A percentile compares a stretch with the other conserved stretches of the same genome.
Conservation (phyloP, 495 filamentous ascomycete species). For the Daldinia concentrica region DNA sequence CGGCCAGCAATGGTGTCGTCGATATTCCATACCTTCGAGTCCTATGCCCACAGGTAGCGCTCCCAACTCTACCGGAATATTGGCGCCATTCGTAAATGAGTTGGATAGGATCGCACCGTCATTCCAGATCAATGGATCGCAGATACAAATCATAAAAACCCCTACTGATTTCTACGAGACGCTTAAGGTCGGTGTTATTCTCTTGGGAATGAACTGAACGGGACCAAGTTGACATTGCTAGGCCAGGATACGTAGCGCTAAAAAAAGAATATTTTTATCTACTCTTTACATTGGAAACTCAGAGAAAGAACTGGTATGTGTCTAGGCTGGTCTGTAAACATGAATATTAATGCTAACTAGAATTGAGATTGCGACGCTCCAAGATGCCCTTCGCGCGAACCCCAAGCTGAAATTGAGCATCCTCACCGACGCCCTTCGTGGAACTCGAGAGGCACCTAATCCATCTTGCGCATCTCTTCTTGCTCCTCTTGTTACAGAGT, state of each 20-base stretch:
- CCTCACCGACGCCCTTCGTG: slow-evolving; percentile 90
- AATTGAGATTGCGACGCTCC: slow-evolving; percentile 74
- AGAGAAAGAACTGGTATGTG: slow-evolving; percentile 81
- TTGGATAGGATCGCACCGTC: slow-evolving; percentile 89
- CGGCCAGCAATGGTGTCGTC: slow-evolving; percentile 49
- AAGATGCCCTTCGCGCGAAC: slow-evolving; percentile 75
- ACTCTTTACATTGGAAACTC: slow-evolving; percentile 96
- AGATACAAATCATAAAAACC: slow-evolving; percentile 79
- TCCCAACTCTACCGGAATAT: slow-evolving; percentile 52
- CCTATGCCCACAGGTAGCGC: slow-evolving; percentile 40
- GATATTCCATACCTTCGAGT: slow-evolving; percentile 54
- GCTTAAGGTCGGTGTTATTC: slow-evolving; percentile 71
- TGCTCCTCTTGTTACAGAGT: slow-evolving; percentile 79
- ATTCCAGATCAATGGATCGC: slow-evolving; percentile 84
- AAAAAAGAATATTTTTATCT: slow-evolving; percentile 84
- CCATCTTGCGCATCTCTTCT: slow-evolving; percentile 91
- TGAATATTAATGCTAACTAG: slow-evolving; percentile 9
- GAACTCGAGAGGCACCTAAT: slow-evolving; percentile 88
- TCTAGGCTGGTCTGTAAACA: background rate
- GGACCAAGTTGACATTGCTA: slow-evolving; percentile 47
- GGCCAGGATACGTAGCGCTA: slow-evolving; percentile 82
- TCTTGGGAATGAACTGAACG: slow-evolving; percentile 13
- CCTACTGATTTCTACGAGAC: slow-evolving; percentile 88
- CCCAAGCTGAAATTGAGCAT: slow-evolving; percentile 85
- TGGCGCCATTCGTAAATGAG: slow-evolving; percentile 77